Evolutionary conservation across 148 eudicot species (phyloP).

Genomic region (Camellia granthamiana): DNA sequence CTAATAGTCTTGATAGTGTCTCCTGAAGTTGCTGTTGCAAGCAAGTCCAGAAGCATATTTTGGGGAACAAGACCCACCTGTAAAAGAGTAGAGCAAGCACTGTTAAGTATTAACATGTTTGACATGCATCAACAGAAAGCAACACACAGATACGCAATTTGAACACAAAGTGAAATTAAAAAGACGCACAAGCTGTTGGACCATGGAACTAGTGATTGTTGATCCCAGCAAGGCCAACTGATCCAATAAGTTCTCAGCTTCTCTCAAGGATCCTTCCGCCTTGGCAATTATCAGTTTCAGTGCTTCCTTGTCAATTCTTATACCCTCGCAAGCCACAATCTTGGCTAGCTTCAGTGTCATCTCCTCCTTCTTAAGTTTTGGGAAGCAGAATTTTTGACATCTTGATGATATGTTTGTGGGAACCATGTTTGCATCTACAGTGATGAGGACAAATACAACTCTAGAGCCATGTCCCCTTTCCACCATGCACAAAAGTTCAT

Average conservation of each 20-base stretch:
- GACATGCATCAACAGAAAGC: neutral
- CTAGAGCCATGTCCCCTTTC: slow-evolving; percentile 18
- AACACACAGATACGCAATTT: neutral
- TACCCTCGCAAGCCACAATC: slow-evolving; percentile 18
- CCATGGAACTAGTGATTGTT: slow-evolving; percentile 25
- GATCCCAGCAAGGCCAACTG: slow-evolving; percentile 25
- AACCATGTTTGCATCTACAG: slow-evolving; percentile 8
- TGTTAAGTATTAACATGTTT: too few species aligned
- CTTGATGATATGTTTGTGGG: slow-evolving; percentile 21
- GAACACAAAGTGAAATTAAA: too few species aligned
- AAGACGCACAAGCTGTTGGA: slow-evolving; percentile 25
- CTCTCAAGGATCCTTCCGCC: slow-evolving; percentile 27
- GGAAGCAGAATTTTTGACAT: slow-evolving; percentile 27
- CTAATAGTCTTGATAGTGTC: slow-evolving; percentile 18
- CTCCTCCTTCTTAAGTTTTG: slow-evolving; percentile 20
- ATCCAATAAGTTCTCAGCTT: slow-evolving; percentile 30
- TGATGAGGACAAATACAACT: slow-evolving; percentile 22
- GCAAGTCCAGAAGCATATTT: slow-evolving; percentile 21
- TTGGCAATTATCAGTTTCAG: slow-evolving; percentile 20
- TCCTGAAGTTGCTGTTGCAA: slow-evolving; percentile 21
- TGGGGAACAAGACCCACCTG: slow-evolving; percentile 25
- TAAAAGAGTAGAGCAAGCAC: neutral
- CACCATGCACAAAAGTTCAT: slow-evolving; percentile 24
- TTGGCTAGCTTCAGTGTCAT: slow-evolving; percentile 14
- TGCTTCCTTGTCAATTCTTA: slow-evolving; percentile 22